Base-by-base conservation (phyloP, 306 rosid species). In the Rubus idaeus region DNA sequence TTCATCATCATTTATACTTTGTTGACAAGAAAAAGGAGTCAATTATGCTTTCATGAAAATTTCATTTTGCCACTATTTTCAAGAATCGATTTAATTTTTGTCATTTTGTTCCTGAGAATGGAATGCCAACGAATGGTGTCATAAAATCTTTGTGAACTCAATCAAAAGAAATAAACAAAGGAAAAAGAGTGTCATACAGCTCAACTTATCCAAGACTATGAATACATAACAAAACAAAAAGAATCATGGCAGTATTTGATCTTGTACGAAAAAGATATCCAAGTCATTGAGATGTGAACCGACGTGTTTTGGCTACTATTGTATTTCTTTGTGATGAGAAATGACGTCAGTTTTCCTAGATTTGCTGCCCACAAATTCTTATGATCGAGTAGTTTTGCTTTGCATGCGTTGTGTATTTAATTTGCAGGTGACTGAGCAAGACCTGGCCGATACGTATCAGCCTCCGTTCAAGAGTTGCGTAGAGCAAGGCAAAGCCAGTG, bases 381-480 rank as follows among this genome's bases (percentile, higher is more conserved):
- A 18, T 1, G 5, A 39, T 42, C 26, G 6, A 2, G 7, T 51
- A n/a, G 49, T 64, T 16, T 39, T 50, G 16, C 5, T 70, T 50
- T 52, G 49, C n/a, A 18, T 55, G 67, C 10, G 53, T 57, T 73
- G 23, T 49, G 51, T 18, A 16, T 13, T 23, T 23, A 23, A 23
- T 23, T 5, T 75, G 51, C 71, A 95, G 98, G 98, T 95, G 5
- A 87, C 81, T 16, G 21, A 81, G 87, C 97, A 90, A 86, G 99
- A 92, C 79, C 63, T 95, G 65, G 96, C 90, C 0, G 99, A 92
- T 77, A 92, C 99, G 3, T 95, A 89, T 20, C 97, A 92, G 75
- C 97, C 99, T 13, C 97, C 99, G 16, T 95, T 95, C 72, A 79
- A 80, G 84, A 95, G 89, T 45, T 95, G 99, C 21, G 71, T 95